Base-by-base conservation (phyloP, 1,284 basidiomycete genomes). In the Malassezia slooffiae region DNA sequence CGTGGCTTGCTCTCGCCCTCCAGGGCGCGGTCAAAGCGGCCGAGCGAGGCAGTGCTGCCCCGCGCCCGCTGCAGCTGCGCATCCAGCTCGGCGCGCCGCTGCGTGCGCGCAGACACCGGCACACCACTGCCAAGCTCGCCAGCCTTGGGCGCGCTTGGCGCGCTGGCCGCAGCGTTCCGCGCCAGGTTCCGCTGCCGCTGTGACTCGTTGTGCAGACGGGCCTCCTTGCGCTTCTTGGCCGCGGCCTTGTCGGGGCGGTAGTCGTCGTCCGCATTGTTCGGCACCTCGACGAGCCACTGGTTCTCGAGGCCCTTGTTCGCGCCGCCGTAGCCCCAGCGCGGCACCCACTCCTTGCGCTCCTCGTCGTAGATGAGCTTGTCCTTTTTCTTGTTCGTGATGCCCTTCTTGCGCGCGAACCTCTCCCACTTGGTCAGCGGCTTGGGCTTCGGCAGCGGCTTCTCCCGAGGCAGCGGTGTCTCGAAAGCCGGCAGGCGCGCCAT, bases 371-470 rank as follows among this genome's bases (percentile, higher is more conserved):
- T 79, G 67, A 82, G 80, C 73, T 79, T 83, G 31, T 95, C 87
- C 47, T 78, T 79, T 55, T 76, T 79, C 7, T 57, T 51, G 66
- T 75, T 80, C 58, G 80, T 79, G 60, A 97, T 97, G 23, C 93
- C 93, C 74, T 95, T 96, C 32, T 84, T 81, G 44, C 81, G 80
- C 12, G 91, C 91, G 64, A 96, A 97, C 51, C 80, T 77, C 74
- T 96, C 86, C 93, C 93, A 97, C 71, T 95, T 97, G 12, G 91
- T 96, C 36, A 78, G 78, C 4, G 84, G 82, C 72, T 91, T 93
- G 4, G 84, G 82, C 66, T 89, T 90, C 0, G 91, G 91, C 19
- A 96, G 74, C 1, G 84, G 84, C 71, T 99, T 97, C 33, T 89
- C 79, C 24, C 91, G 79, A 0, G 91, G 91, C 1, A 96, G 77